phyloP scores from a whole-genome alignment of 1,284 basidiomycete species.

The Microbotryum lychnidis-dioicae region DNA sequence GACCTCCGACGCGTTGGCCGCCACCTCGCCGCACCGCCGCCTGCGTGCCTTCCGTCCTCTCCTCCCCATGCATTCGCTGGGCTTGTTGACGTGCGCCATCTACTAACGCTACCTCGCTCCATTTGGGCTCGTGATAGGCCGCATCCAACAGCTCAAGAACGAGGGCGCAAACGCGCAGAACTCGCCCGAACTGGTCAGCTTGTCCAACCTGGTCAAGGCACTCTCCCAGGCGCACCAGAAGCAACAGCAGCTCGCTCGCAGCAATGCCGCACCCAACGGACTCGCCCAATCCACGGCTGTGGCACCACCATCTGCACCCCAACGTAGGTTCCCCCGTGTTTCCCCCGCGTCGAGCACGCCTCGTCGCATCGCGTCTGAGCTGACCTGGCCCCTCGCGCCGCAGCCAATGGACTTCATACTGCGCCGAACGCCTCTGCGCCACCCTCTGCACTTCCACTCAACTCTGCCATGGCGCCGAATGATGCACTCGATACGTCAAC shows the following conservation, averaged over 20 bases:
- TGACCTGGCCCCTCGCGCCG: not conserved
- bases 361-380: not conserved
- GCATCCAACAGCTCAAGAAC: constrained; percentile 41
- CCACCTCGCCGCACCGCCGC: not conserved
- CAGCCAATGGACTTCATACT: not conserved
- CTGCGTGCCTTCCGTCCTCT: not conserved
- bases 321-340: too few relatives aligned
- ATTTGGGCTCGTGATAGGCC: constrained; percentile 9
- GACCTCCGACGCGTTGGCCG: not conserved
- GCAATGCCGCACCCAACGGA: constrained; percentile 24
- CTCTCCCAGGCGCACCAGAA: constrained; percentile 30
- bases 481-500: not conserved
- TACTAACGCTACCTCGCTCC: not conserved
- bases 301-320: not conserved
- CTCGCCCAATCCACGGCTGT: constrained; percentile 16
- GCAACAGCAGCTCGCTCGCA: constrained; percentile 35
- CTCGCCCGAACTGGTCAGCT: constrained; percentile 39
- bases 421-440: not conserved
- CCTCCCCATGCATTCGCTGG: not conserved
- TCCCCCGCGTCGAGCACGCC: not conserved
- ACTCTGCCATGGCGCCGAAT: not conserved
- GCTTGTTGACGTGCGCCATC: not conserved
- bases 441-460: not conserved
- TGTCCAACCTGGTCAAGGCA: constrained; percentile 40
- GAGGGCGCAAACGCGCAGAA: constrained; percentile 40